These are phyloP conservation scores for Naegleria lovaniensis DNA, from an alignment of 208 protist genomes.

Conservation along the genomic window DNA sequence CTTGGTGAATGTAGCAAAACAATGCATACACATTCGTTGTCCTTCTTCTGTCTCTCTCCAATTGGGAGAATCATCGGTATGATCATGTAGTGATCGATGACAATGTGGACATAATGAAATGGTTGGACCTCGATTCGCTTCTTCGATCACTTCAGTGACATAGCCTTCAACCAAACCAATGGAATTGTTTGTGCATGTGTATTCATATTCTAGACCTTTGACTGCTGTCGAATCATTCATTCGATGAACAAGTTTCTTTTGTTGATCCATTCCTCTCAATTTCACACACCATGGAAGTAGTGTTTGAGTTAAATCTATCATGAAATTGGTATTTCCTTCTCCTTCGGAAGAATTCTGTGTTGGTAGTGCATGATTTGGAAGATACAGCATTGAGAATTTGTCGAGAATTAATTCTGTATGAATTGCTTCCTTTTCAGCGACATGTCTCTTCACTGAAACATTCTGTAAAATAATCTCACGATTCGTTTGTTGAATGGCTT, in stretches of 20 bases:
- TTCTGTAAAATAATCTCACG: not conserved
- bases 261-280: not conserved
- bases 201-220: not conserved
- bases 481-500: not conserved
- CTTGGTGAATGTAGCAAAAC: not conserved
- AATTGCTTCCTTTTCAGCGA: not conserved
- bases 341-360: not conserved
- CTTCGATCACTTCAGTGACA: not conserved
- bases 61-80: not conserved
- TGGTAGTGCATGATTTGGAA: no score
- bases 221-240: not conserved
- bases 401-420: not conserved
- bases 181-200: not conserved
- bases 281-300: not conserved
- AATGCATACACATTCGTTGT: not conserved
- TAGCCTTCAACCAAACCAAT: not conserved
- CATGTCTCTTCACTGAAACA: not conserved
- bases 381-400: not conserved
- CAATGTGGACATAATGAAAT: not conserved
- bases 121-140: not conserved
- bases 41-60: not conserved
- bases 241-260: not conserved
- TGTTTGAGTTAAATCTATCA: not conserved
- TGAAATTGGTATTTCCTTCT: not conserved
- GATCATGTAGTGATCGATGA: not conserved